Conservation (phyloP, 2,329 filamentous ascomycete species). For the Dactylellina haptotyla region DNA sequence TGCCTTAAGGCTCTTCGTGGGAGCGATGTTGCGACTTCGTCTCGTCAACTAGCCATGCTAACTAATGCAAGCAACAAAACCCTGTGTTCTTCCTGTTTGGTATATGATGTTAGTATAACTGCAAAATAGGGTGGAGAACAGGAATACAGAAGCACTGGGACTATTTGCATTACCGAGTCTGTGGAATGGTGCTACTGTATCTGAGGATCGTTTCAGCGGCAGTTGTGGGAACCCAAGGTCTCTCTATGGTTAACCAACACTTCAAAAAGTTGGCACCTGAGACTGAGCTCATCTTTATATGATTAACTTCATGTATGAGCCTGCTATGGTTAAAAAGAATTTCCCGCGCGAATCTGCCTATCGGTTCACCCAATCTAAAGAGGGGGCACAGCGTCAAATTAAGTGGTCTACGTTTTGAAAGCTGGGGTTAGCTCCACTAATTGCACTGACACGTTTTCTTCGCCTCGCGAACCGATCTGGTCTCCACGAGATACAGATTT, state of each 20-base stretch:
- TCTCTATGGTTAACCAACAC: too few species aligned
- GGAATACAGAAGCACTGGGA: too few species aligned
- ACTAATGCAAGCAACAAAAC: background rate
- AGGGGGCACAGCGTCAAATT: constrained; percentile 2
- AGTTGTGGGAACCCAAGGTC: too few species aligned
- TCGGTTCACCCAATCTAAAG: constrained; percentile 14
- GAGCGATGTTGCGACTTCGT: background rate
- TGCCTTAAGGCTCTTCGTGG: too few species aligned
- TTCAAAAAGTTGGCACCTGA: background rate
- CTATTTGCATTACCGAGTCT: too few species aligned
- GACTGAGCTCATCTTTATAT: constrained; percentile 21
- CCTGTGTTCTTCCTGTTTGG: too few species aligned
- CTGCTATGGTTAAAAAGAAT: background rate
- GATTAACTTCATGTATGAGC: background rate
- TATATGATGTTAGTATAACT: too few species aligned
- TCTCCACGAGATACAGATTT: constrained; percentile 2
- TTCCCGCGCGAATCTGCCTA: constrained; percentile 49
- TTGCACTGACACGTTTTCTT: constrained; percentile 16
- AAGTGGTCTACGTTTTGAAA: background rate
- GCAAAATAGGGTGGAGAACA: too few species aligned
- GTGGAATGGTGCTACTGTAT: too few species aligned
- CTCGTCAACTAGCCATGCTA: background rate
- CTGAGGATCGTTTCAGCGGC: too few species aligned
- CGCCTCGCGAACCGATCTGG: constrained; percentile 10
- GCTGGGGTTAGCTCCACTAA: constrained; percentile 17